Conservation (phyloP, 805 yeast species). For the Saccharomycopsis capsularis region DNA sequence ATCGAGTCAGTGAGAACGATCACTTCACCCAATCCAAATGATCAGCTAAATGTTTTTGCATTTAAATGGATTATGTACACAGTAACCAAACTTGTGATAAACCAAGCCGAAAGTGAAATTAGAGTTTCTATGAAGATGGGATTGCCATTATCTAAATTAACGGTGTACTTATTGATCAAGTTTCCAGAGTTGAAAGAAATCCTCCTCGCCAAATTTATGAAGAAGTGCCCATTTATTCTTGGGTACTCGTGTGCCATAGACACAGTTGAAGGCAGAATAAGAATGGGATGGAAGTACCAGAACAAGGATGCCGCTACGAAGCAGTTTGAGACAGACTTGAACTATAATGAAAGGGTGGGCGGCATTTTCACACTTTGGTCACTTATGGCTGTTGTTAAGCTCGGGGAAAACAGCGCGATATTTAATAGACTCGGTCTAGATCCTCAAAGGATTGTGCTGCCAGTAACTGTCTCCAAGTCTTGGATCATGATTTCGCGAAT, state of each 20-base stretch:
- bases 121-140: constrained; percentile 72
- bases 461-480: constrained; percentile 46
- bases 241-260: constrained; percentile 73
- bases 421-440: constrained; percentile 5
- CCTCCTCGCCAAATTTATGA: constrained; percentile 70
- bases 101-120: constrained; percentile 91
- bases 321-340: constrained; percentile 47
- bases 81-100: constrained; percentile 75
- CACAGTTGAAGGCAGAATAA: constrained; percentile 70
- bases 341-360: constrained; percentile 77
- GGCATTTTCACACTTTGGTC: constrained; percentile 82
- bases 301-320: constrained; percentile 25
- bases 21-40: constrained; percentile 1
- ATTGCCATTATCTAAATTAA: constrained; percentile 65
- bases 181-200: constrained; percentile 37
- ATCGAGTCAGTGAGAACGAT: constrained; percentile 39
- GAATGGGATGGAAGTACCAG: constrained; percentile 82
- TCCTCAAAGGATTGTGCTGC: constrained; percentile 27
- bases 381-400: constrained; percentile 36
- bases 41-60: constrained; percentile 38
- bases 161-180: constrained; percentile 45
- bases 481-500: constrained; percentile 74
- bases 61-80: constrained; percentile 73
- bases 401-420: constrained; percentile 1
- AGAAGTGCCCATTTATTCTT: constrained; percentile 82